These are phyloP conservation scores for Mortierella sp. DNA, from an alignment of 371 early-diverging fungal genomes.

Conservation along the genomic window DNA sequence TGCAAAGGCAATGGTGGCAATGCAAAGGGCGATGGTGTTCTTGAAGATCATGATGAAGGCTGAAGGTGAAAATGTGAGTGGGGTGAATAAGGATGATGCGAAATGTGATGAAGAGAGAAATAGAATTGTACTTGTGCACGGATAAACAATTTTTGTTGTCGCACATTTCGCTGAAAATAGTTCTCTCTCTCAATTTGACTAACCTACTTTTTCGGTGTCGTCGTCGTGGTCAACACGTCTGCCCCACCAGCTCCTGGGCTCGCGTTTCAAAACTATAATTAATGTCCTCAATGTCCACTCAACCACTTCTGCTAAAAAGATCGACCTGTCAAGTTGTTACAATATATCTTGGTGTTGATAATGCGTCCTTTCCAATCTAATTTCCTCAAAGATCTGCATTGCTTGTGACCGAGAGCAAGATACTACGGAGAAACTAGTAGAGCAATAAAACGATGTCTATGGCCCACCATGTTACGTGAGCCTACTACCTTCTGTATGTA, in stretches of 20 bases:
- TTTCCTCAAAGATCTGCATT: too few relatives aligned
- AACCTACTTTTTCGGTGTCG: background rate
- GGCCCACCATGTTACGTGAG: background rate
- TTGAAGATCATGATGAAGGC: slow-evolving; percentile 37
- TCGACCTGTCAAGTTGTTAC: background rate
- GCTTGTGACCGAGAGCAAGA: background rate
- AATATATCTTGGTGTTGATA: background rate
- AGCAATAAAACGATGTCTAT: background rate
- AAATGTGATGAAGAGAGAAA: too few relatives aligned
- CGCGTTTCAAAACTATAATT: slow-evolving; percentile 12
- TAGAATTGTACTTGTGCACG: too few relatives aligned
- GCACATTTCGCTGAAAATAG: background rate
- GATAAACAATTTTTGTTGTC: too few relatives aligned
- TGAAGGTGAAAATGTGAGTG: background rate
- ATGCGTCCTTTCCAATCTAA: too few relatives aligned
- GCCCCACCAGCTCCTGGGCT: slow-evolving; percentile 20
- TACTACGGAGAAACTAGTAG: background rate
- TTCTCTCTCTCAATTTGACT: background rate
- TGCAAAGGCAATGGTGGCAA: slow-evolving; percentile 38
- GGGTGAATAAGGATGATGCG: slow-evolving; percentile 1
- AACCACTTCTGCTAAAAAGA: background rate
- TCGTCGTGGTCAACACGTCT: background rate
- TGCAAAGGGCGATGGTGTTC: slow-evolving; percentile 26
- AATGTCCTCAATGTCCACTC: slow-evolving; percentile 12
- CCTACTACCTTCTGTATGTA: background rate